Base-by-base conservation (phyloP, 208 protist species). In the Spongospora subterranea region DNA sequence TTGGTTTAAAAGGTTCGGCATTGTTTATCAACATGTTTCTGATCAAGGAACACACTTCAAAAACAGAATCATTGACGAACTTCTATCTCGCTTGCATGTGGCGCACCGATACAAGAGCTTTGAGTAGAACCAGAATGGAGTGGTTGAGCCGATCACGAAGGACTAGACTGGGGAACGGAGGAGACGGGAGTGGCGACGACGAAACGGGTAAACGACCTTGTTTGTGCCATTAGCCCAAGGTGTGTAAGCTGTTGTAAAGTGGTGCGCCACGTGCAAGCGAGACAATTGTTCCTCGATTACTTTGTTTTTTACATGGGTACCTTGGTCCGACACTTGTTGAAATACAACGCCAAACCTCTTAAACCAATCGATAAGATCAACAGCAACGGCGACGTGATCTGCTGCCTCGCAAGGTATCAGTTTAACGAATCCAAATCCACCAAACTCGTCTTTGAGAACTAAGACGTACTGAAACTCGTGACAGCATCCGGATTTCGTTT, bases 341-440 rank as follows among this genome's bases (percentile, higher is more conserved):
- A 17, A 29, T 32, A 65, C 54, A 65, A 65, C 29, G 54, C 54
- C 54, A 65, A 65, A 65, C 20, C 54, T 17, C 54, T 65, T 65
- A 29, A 65, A 65, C 54, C 54, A 65, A 65, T 65, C 54, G 29
- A 65, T 65, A 17, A 65, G 17, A 32, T 17, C 17, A 32, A 32
- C 54, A 65, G 54, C 54, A 65, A 65, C 54, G 29, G 54, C 17
- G 54, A 65, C 29, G 54, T 65, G 54, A 65, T 65, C 54, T 29
- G 54, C 54, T 32, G 54, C 17, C 29, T 65, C 54, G 54, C 17
- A 17, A 65, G 54, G 54, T 17, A 65, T 29, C 54, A 65, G 29
- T 65, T 65, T 29, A 65, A 65, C 54, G 54, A 65, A 65, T n/a
- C n/a, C n/a, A n/a, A n/a, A n/a, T 32, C 54, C 54, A 65, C 20